Evolutionary conservation across 345 rosid species (phyloP).

Genomic region (Aquilaria malaccensis): DNA sequence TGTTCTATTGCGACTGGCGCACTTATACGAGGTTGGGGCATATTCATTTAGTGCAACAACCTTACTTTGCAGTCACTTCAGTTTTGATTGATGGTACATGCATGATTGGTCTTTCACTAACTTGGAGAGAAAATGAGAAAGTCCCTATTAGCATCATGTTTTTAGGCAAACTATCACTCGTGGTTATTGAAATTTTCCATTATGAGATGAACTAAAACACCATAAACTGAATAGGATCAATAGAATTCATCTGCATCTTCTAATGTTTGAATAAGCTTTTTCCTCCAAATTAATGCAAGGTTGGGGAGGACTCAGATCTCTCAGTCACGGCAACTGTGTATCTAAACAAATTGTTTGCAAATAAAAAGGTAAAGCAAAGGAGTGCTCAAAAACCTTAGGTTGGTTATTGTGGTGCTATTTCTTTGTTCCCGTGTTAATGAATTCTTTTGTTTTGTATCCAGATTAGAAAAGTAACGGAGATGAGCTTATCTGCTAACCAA

Average conservation of each 20-base stretch:
- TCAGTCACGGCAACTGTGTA: slow-evolving; percentile 60
- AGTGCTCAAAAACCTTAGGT: not conserved
- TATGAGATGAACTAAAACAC: not conserved
- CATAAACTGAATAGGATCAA: too few species aligned
- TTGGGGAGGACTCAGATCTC: slow-evolving; percentile 78
- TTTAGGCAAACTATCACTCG: too few species aligned
- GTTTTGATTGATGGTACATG: not conserved
- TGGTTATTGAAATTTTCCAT: not conserved
- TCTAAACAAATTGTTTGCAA: slow-evolving; percentile 53
- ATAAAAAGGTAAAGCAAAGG: slow-evolving; percentile 37
- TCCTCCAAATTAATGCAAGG: slow-evolving; percentile 22
- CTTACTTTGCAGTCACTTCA: not conserved
- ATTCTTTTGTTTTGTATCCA: slow-evolving; percentile 13
- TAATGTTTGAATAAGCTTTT: not conserved
- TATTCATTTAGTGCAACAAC: not conserved
- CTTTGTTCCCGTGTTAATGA: not conserved
- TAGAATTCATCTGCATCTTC: too few species aligned
- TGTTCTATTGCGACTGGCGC: slow-evolving; percentile 45
- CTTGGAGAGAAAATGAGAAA: too few species aligned
- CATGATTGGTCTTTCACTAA: not conserved
- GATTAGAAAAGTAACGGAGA: slow-evolving; percentile 35
- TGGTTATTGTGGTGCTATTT: not conserved
- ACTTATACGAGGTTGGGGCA: slow-evolving; percentile 34
- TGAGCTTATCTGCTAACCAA: slow-evolving; percentile 51
- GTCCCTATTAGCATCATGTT: too few species aligned